Evolutionary conservation across 2,329 filamentous ascomycete species (phyloP).

Genomic region (Fusarium aywerte): DNA sequence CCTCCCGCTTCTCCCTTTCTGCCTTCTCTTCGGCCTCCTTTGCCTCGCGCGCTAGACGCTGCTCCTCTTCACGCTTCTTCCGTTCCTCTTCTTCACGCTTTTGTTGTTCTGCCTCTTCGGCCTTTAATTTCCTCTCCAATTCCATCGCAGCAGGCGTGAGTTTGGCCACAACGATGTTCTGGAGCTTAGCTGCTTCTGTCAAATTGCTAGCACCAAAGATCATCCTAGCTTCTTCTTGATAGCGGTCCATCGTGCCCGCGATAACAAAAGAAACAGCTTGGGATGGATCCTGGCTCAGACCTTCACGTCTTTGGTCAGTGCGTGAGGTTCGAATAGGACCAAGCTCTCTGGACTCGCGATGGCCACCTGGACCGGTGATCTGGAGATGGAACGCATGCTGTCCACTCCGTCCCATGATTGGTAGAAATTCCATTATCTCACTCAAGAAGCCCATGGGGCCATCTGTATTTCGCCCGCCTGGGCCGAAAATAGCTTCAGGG

Average conservation of each 20-base stretch:
- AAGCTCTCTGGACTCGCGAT: constrained; percentile 64
- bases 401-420: constrained; percentile 58
- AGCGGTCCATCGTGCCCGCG: constrained; percentile 77
- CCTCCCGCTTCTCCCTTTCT: constrained; percentile 74
- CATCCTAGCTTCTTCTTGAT: constrained; percentile 90
- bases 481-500: constrained; percentile 58
- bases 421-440: constrained; percentile 66
- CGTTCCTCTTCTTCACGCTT: constrained; percentile 66
- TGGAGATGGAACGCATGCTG: constrained; percentile 70
- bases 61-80: constrained; percentile 72
- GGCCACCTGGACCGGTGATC: constrained; percentile 61
- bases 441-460: constrained; percentile 66
- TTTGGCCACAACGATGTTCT: constrained; percentile 74
- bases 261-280: constrained; percentile 81
- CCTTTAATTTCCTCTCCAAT: constrained; percentile 77
- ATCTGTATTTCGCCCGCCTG: constrained; percentile 53
- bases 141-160: constrained; percentile 88
- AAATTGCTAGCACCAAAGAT: constrained; percentile 75
- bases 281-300: constrained; percentile 67
- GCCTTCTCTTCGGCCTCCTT: constrained; percentile 77
- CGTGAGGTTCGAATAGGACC: constrained; percentile 55
- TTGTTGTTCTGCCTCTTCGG: constrained; percentile 63
- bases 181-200: constrained; percentile 75
- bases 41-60: constrained; percentile 73
- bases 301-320: constrained; percentile 62